Base-by-base conservation (phyloP, 768 basidiomycete genomes). In the Lentinula lateritia region DNA sequence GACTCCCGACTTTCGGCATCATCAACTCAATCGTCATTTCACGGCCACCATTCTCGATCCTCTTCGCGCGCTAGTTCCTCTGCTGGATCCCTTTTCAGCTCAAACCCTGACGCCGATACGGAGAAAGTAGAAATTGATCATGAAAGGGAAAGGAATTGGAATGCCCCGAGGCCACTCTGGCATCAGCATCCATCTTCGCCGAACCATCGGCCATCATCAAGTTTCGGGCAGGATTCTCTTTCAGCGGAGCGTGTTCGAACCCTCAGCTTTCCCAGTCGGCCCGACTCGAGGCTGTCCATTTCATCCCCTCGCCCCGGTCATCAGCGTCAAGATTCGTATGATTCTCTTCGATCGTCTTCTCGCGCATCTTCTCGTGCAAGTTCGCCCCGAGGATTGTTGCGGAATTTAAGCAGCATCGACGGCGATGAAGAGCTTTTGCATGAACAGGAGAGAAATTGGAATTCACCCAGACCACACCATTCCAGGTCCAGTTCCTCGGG, bases 131-230 rank as follows among this genome's bases (percentile, higher is more conserved):
- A 77, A 64, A 61, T 72, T 4, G 62, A 66, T n/a, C 80, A 83
- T 42, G 79, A 81, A 65, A 79, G 86, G 52, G 87, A 89, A 71
- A 77, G 84, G 52, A 89, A 89, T 66, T 89, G 87, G 88, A 85
- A 87, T 69, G 80, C 86, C 7, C 84, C 83, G n/a, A 81, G 77
- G 41, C 86, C 84, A 6, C 79, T 75, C 55, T 87, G 86, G 86
- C 68, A 72, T 18, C 64, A 66, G 36, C 70, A 70, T 54, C 58
- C 62, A 23, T 39, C 58, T 15, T 6, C 41, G 6, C 43, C 32
- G 48, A 23, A 56, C 23, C 18, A 18, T 7, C 38, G 48, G 13
- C 48, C 59, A 66, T 66, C 63, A 66, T 52, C 80, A 79, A n/a
- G 75, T 80, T 16, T 82, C 79, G 15, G 79, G 76, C 63, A 70